Base-by-base conservation (phyloP, 1,284 basidiomycete species). In the Apiotrichum veenhuisii region DNA sequence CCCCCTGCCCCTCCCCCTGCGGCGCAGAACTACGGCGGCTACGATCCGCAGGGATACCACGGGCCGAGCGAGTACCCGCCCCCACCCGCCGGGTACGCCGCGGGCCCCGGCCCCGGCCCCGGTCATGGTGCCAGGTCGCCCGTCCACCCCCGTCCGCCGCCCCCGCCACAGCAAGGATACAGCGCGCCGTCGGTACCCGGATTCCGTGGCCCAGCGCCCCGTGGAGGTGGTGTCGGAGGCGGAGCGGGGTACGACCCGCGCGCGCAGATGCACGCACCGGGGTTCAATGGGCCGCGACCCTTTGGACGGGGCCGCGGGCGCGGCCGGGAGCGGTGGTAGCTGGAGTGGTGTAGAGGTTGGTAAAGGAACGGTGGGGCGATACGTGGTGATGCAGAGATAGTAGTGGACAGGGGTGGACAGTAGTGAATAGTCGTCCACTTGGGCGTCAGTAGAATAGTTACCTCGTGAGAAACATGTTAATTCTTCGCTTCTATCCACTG, bases 61-160 rank as follows among this genome's bases (percentile, higher is more conserved):
- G 7, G 25, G 5, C n/a, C 8, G 23, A 43, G 42, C 42, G 33
- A 41, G 15, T 50, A 50, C 27, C 49, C 49, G 18, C 49, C 49
- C 3, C 49, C 49, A 17, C 49, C 49, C 26, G 37, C 49, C 10
- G 49, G 49, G 12, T 50, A 50, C 38, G 49, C 22, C 12, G 49
- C 49, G 17, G 49, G 47, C 14, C 46, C 45, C 17, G 25, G 14
- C 10, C 25, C 43, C n/a, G 40, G 40, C 22, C 40, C 40, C 18
- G n/a, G 40, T 41, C 10, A 8, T 38, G 14, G 14, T 38, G 14
- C 14, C 33, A 8, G 33, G 9, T 14, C 33, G 33, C 33, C 14
- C 33, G 9, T 8, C 9, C 33, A 34, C 33, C 33, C 15, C 14
- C 36, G n/a, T 22, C 20, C 40, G 40, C 40, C 40, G 4, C 18